A percentile compares a stretch with the other conserved stretches of the same genome.
phyloP scores from a whole-genome alignment of 139 green algal species.

The Microglena sp. region DNA sequence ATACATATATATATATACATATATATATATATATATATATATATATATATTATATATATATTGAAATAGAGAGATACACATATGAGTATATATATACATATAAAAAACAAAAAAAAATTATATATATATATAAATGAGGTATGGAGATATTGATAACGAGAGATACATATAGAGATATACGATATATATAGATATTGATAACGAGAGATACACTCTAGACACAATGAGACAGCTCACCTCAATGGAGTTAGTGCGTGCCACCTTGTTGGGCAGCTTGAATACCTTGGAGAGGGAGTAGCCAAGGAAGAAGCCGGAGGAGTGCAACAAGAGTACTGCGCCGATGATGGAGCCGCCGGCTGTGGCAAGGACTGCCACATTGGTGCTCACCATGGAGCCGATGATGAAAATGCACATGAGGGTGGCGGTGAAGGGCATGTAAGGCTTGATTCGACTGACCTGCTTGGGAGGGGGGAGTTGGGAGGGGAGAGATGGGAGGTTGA shows the following conservation, averaged over 20 bases:
- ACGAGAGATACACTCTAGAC: too few species aligned
- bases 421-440: constrained; percentile 46
- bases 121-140: too few species aligned
- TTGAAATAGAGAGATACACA: too few species aligned
- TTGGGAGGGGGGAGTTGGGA: constrained; percentile 1
- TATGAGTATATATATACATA: too few species aligned
- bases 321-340: constrained; percentile 25
- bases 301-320: constrained; percentile 43
- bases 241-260: constrained; percentile 43
- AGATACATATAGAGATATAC: too few species aligned
- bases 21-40: too few species aligned
- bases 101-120: too few species aligned
- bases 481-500: neutral
- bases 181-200: too few species aligned
- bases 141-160: too few species aligned
- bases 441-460: constrained; percentile 29
- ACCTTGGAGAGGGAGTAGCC: constrained; percentile 39
- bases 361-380: constrained; percentile 25
- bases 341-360: constrained; percentile 19
- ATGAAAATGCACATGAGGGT: constrained; percentile 36
- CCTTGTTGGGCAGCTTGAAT: constrained; percentile 27
- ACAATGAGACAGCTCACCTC: too few species aligned
- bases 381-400: constrained; percentile 40
- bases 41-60: too few species aligned
- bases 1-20: too few species aligned